Conservation (phyloP, 441 rosid species). For the Aleurites moluccanus region DNA sequence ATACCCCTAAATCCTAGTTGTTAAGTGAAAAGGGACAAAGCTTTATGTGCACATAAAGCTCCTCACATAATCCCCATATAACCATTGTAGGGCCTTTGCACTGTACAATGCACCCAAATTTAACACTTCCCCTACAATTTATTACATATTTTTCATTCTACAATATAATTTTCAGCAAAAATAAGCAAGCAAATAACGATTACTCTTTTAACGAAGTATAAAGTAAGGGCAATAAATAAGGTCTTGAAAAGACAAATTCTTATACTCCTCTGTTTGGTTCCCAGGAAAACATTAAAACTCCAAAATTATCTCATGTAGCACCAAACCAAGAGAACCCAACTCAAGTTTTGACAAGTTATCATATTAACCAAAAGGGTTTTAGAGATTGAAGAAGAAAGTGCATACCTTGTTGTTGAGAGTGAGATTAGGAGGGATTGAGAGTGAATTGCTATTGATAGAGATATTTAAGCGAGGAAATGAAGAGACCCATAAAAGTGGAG, state of each 20-base stretch:
- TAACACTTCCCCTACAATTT: not conserved
- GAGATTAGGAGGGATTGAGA: constrained; percentile 33
- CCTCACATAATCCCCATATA: not conserved
- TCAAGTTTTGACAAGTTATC: not conserved
- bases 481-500: constrained; percentile 62
- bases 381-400: constrained; percentile 1
- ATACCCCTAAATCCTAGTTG: too few relatives aligned
- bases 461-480: constrained; percentile 51
- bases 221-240: not conserved
- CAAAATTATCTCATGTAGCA: not conserved
- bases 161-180: not conserved
- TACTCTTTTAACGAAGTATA: not conserved
- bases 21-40: too few relatives aligned
- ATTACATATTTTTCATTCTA: not conserved
- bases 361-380: not conserved
- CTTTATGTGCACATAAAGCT: too few relatives aligned
- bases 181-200: not conserved
- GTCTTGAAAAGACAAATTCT: not conserved
- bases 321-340: not conserved
- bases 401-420: constrained; percentile 49
- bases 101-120: not conserved
- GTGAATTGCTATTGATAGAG: constrained; percentile 28
- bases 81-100: not conserved
- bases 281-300: not conserved
- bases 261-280: not conserved